Evolutionary conservation across 257 asterid genomes (phyloP), one percentile per base, ranked within the genome.

Genomic region (Nicotiana tabacum): DNA sequence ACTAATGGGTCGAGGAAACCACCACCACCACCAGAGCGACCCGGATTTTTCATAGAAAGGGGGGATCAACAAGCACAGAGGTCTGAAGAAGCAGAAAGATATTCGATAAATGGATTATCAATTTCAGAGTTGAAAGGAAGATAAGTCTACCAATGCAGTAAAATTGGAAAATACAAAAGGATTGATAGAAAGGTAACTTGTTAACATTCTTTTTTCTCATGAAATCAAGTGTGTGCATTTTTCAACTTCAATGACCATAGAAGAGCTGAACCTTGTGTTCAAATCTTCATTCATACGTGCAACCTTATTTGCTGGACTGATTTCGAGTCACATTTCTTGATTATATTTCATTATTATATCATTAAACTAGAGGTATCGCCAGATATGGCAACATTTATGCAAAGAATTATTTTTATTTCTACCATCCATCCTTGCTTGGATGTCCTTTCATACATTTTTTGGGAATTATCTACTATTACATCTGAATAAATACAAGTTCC

Each of bases 11-110:
- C 46, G 27, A 66, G 15, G 17, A 46, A 67, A 57, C 72, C 2
- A 30, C 66, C 84, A 61, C 88, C 90, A 51, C 46, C 35, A 33
- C 88, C 88, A 51, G 66, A 86, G 53, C 83, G 81, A 64, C 91
- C 88, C 11, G 88, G 88, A 74, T 88, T 86, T 81, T 84, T 86
- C 55, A 77, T 78, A 3, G 70, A 55, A 58, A 83, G 80, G 48
- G 58, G 48, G 24, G 58, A 62, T 27, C 83, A 79, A 58, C 76
- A 6, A 12, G 37, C 83, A 61, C 76, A 24, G 39, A 62, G n/a
- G n/a, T n/a, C n/a, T n/a, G 76, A 61, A 79, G 77, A n/a, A 17
- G 18, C 13, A 4, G 77, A 77, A 51, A 77, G 80, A 12, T 46
- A 48, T 6, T 85, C 87, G 48, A 35, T 82, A 18, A 85, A 85